Evolutionary conservation across 1,284 basidiomycete genomes (phyloP), one percentile per base, ranked within the genome.

Genomic region (Cutaneotrichosporon cavernicola): DNA sequence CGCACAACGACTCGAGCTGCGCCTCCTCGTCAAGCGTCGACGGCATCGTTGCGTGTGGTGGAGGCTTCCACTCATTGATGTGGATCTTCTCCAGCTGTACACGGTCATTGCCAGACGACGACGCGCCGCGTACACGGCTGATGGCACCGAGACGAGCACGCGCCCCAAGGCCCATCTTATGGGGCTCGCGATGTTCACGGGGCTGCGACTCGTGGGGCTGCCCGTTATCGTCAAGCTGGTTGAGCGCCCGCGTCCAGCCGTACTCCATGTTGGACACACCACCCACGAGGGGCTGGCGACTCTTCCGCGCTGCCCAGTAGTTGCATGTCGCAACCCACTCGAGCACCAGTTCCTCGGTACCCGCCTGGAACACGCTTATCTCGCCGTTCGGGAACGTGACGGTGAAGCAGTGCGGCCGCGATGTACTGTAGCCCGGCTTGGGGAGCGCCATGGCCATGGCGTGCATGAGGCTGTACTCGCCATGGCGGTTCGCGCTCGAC

Each of bases 251-350:
- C 75, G 89, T 95, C 96, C 96, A 99, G 11, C 96, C 96, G 74
- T 99, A 98, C 78, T 99, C 97, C 90, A 98, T 96, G 81, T 99
- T 99, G 56, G 92, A 94, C 2, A 98, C 93, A 34, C 95, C 96
- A 4, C 95, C 96, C 2, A 90, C 85, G 3, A 99, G 85, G 0
- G 96, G 96, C 74, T 97, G 93, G 72, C 95, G 93, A 78, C 90
- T 93, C 68, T 87, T 89, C 38, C 95, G 85, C 0, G 96, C 96
- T 0, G 96, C 92, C 94, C 95, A 98, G 78, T 98, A 98, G 81
- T 98, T 99, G 85, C 95, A 98, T 0, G 96, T 97, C 38, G 90
- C 89, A 9, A 97, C 94, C 96, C 96, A 99, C 79, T 99, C 96
- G 73, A 91, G 90, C 46, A 97, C 93, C 21, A 99, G 86, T 71